Evolutionary conservation across 1,284 basidiomycete genomes (phyloP), one percentile per base, ranked within the genome.

Genomic region (Melampsora medusae): DNA sequence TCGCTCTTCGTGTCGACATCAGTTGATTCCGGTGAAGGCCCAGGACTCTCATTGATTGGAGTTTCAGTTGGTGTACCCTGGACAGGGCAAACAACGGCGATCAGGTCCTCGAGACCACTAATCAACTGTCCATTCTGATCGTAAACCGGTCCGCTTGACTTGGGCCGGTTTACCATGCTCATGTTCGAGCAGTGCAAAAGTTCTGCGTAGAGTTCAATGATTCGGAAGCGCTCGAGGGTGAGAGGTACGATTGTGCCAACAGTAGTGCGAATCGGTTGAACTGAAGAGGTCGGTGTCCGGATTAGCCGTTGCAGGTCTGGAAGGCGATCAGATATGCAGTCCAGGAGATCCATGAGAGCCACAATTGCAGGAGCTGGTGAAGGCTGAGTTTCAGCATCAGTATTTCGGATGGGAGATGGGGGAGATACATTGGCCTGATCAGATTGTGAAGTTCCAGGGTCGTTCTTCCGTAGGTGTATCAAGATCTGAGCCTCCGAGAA

Each of bases 401-500:
- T 9, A 31, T n/a, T 77, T 66, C 73, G 73, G 61, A 61, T 75
- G 60, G 68, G 59, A 35, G 78, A 78, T 78, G 77, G 70, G 33
- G 76, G 42, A 65, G 70, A 35, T 78, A 78, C 62, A 80, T 80
- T 79, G 81, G 82, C 71, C 80, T 78, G 78, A 84, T 85, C 80
- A 77, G 83, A 80, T 77, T 82, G 67, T 90, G 89, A 79, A 93
- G 91, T 81, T 93, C 91, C 6, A 93, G 87, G 97, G 93, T 38
- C 97, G 87, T 65, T 92, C 82, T 95, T 93, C 67, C 94, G 90
- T 60, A 97, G 85, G 0, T 92, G 94, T 82, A 97, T 93, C 85
- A 97, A 97, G n/a, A 98, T 87, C 83, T 96, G 97, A 17, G 95
- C 96, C 85, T 99, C 97, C 81, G 97, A 96, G 83, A 95, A 97